Percentiles rank a stretch among this genome's conserved stretches.
phyloP scores from a whole-genome alignment of 1,139 yeast species.

The Pichia sorboxylosa region DNA sequence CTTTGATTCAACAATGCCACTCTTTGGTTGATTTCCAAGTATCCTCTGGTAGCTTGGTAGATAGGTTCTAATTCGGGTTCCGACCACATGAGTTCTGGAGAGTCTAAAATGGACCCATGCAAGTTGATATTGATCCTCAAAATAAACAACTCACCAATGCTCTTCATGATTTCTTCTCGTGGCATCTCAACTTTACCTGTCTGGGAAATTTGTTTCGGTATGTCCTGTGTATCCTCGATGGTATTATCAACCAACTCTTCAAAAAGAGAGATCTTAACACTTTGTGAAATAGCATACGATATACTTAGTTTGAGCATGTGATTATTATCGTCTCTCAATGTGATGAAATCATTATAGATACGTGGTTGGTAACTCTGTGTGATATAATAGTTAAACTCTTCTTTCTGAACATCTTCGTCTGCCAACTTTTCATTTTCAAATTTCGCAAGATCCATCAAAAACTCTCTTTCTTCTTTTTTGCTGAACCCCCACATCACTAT shows the following conservation, averaged over 20 bases:
- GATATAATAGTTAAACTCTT: slow-evolving; percentile 87
- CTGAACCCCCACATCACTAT: slow-evolving; percentile 93
- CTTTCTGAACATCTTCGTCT: slow-evolving; percentile 82
- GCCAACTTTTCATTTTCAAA: slow-evolving; percentile 88
- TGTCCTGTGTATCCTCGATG: slow-evolving; percentile 91
- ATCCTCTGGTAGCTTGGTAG: slow-evolving; percentile 92
- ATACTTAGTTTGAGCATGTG: slow-evolving; percentile 83
- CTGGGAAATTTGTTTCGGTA: slow-evolving; percentile 88
- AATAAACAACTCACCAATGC: slow-evolving; percentile 89
- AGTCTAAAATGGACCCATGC: slow-evolving; percentile 90
- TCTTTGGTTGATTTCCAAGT: slow-evolving; percentile 85
- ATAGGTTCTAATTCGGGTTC: slow-evolving; percentile 96
- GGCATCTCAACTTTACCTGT: slow-evolving; percentile 94
- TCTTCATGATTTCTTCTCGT: slow-evolving; percentile 88
- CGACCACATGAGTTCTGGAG: slow-evolving; percentile 98
- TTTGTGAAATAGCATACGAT: slow-evolving; percentile 85
- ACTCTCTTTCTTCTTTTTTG: slow-evolving; percentile 69
- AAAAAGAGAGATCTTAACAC: slow-evolving; percentile 85
- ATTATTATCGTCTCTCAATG: slow-evolving; percentile 80
- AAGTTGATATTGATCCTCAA: slow-evolving; percentile 80
- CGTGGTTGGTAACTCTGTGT: slow-evolving; percentile 91
- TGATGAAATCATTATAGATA: slow-evolving; percentile 88
- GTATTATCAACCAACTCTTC: slow-evolving; percentile 94
- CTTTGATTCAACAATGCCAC: slow-evolving; percentile 83
- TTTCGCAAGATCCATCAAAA: slow-evolving; percentile 69